Evolutionary conservation across 2,329 filamentous ascomycete species (phyloP), one percentile per base, ranked within the genome.

Genomic region (Cercospora sp.): DNA sequence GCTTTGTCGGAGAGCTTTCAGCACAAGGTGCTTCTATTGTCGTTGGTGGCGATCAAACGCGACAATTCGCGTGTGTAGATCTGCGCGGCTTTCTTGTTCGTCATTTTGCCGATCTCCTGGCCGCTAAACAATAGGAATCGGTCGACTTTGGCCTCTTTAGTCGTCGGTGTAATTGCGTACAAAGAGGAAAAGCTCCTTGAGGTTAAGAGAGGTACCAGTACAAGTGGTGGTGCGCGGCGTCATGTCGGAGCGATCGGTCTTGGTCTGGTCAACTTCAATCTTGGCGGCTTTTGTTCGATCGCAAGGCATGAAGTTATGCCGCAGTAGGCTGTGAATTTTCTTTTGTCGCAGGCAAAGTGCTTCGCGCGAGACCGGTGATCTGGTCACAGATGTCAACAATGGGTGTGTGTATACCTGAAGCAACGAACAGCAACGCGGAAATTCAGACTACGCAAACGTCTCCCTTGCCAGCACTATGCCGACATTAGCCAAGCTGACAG

Each of bases 141-240:
- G 18, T 49, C 18, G 43, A 21, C 43, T 49, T 49, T 49, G 43
- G 43, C 43, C 24, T 49, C 21, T 49, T 12, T 61, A n/a, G 37
- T 45, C 37, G 21, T 28, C 21, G n/a, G 37, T 16, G 10, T 16
- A 18, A 16, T 16, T 30, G 59, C 13, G 24, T 26, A 40, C 59
- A 49, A 43, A 28, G 34, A 61, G 59, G 37, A 61, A 66, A 59
- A 49, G 63, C 40, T 60, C 28, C 34, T 24, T 57, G 55, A 24
- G 45, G n/a, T 51, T 24, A 49, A 21, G 45, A 49, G 45, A 18
- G 45, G 45, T 21, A 49, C 21, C 18, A 18, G 21, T 49, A 21
- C 18, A 51, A 51, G 21, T 13, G 21, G 45, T 51, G 45, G 45
- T 51, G 45, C 45, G 45, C 40, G 49, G 53, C 21, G 21, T 18